Percentiles rank a stretch among this genome's conserved stretches.
phyloP scores from a whole-genome alignment of 306 rosid genomes.

The Sindora glabra region DNA sequence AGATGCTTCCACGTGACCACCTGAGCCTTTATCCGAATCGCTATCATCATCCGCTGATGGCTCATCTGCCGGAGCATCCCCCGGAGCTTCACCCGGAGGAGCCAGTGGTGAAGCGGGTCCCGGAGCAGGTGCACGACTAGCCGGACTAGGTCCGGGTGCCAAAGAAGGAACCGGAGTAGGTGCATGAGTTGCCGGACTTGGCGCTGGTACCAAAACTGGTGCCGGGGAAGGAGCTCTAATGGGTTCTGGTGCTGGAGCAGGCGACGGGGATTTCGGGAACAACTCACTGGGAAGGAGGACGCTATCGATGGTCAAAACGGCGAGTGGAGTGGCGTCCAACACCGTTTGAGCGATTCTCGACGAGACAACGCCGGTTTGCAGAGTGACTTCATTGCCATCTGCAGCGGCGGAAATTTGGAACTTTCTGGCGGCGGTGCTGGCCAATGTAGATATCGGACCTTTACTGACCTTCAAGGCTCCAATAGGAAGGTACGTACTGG shows the following conservation, averaged over 20 bases:
- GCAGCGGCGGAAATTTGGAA: constrained; percentile 39
- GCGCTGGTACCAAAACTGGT: constrained; percentile 35
- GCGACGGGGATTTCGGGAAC: constrained; percentile 63
- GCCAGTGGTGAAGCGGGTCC: constrained; percentile 73
- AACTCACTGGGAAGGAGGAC: constrained; percentile 64
- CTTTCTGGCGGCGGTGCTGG: constrained; percentile 70
- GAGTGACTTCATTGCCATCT: constrained; percentile 63
- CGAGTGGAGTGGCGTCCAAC: constrained; percentile 61
- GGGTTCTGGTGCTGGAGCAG: constrained; percentile 62
- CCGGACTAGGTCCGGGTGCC: too few relatives aligned
- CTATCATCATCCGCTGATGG: constrained; percentile 50
- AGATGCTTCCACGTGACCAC: constrained; percentile 34
- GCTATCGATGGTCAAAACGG: constrained; percentile 58
- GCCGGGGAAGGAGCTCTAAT: constrained; percentile 40
- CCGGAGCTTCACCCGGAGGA: constrained; percentile 46
- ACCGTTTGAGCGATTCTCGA: constrained; percentile 75
- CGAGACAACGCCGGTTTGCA: constrained; percentile 71
- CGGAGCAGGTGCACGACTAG: too few relatives aligned
- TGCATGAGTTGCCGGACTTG: constrained; percentile 22
- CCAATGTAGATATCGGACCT: constrained; percentile 51
- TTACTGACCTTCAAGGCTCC: constrained; percentile 61
- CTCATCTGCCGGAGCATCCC: constrained; percentile 36
- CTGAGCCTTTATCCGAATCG: constrained; percentile 22
- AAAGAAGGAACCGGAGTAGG: too few relatives aligned
- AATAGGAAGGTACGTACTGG: constrained; percentile 48